These are phyloP conservation scores for Linnemannia zychae DNA, from an alignment of 192 early-diverging fungal genomes.

Conservation along the genomic window DNA sequence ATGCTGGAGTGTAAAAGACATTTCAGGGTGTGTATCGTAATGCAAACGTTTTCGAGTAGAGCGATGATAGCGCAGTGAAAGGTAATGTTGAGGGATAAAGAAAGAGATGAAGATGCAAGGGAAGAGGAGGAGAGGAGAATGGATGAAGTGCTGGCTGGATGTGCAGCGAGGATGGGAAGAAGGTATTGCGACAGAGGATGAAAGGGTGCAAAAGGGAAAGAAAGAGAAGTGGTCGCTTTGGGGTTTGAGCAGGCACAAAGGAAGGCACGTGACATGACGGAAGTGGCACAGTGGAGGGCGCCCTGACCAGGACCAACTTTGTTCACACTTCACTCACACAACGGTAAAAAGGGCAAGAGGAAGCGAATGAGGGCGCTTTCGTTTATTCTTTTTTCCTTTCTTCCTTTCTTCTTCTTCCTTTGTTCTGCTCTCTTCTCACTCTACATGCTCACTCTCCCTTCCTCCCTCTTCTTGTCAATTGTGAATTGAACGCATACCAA, in stretches of 20 bases:
- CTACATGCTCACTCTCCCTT: not conserved
- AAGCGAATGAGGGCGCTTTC: too few relatives aligned
- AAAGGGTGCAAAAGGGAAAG: not conserved
- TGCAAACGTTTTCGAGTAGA: not conserved
- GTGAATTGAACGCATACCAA: not conserved
- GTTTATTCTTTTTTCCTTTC: too few relatives aligned
- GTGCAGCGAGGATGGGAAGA: not conserved
- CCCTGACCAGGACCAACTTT: not conserved
- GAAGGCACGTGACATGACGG: not conserved
- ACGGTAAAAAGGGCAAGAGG: too few relatives aligned
- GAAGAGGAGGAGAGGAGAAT: not conserved
- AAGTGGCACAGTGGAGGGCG: not conserved
- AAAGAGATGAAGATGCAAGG: not conserved
- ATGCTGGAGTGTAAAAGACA: conserved; percentile 19
- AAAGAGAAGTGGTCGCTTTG: not conserved
- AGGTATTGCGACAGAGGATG: not conserved
- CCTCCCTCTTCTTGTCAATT: not conserved
- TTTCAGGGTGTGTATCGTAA: not conserved
- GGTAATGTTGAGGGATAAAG: not conserved
- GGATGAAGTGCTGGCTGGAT: not conserved
- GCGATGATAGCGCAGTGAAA: not conserved
- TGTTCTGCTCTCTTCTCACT: conserved; percentile 10
- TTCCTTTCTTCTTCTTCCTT: not conserved
- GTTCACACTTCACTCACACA: not conserved
- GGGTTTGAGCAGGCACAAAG: not conserved